A percentile compares a stretch with the other conserved stretches of the same genome.
These are phyloP conservation scores for Drechslerella stenobrocha DNA, from an alignment of 2,329 filamentous ascomycete genomes.

Conservation along the genomic window DNA sequence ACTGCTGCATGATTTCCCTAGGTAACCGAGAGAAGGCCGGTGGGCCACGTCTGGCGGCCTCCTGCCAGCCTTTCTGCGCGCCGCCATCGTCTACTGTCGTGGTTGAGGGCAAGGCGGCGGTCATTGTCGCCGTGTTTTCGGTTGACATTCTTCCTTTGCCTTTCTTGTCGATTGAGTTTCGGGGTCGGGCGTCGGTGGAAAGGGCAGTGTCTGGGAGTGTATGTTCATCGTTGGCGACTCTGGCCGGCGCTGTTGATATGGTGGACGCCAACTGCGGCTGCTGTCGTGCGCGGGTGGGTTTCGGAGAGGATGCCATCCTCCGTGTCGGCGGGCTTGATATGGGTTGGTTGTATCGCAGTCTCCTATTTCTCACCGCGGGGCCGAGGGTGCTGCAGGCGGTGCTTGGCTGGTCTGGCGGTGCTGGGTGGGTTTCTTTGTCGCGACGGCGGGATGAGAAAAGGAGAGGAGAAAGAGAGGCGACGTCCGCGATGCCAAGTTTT, in stretches of 20 bases:
- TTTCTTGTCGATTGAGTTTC: conserved; percentile 49
- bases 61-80: conserved; percentile 26
- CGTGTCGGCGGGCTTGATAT: background rate
- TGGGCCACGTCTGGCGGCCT: conserved; percentile 14
- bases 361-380: background rate
- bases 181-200: conserved; percentile 4
- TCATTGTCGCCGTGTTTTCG: conserved; percentile 5
- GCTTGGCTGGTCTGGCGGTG: background rate
- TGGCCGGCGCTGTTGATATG: background rate
- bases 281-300: background rate
- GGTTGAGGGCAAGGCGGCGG: conserved; percentile 12
- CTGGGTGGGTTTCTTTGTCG: background rate
- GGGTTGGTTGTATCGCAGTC: background rate
- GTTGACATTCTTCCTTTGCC: conserved; percentile 48
- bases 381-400: conserved; percentile 1
- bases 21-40: conserved; percentile 64
- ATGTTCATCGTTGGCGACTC: background rate
- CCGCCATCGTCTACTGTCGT: conserved; percentile 16
- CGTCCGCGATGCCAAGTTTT: background rate
- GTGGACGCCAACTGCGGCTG: background rate
- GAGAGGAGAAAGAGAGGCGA: background rate
- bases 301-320: background rate
- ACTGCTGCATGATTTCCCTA: conserved; percentile 72
- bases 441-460: background rate
- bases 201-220: conserved; percentile 4